Percentiles rank a stretch among this genome's conserved stretches.
Evolutionary conservation across 1,284 basidiomycete species (phyloP).

Genomic region (Cutaneotrichosporon sp.): DNA sequence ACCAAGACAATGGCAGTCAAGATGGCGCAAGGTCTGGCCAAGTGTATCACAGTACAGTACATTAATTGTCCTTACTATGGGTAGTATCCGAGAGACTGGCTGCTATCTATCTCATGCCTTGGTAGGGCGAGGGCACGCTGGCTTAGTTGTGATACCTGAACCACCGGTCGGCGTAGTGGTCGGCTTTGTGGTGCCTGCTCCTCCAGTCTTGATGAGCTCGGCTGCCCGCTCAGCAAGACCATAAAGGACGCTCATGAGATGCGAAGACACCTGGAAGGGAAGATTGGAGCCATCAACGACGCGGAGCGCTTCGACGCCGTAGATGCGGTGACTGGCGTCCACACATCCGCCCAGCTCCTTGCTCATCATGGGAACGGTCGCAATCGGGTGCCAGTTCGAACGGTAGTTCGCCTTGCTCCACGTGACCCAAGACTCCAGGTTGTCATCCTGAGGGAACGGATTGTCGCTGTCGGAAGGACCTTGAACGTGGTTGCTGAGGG

Average conservation of each 20-base stretch:
- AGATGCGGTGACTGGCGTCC: conserved; percentile 48
- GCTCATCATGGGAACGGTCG: conserved; percentile 60
- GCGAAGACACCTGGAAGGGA: conserved; percentile 49
- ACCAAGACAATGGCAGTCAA: too few species aligned
- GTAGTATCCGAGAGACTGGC: too few species aligned
- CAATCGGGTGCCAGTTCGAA: conserved; percentile 52
- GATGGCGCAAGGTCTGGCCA: too few species aligned
- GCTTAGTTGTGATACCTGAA: too few species aligned
- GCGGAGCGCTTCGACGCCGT: conserved; percentile 50
- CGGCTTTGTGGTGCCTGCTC: too few species aligned
- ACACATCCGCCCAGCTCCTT: conserved; percentile 55
- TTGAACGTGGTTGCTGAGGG: conserved; percentile 20
- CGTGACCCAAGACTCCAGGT: conserved; percentile 42
- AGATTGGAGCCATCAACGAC: conserved; percentile 52
- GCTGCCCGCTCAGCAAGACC: conserved; percentile 40
- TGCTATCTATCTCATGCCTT: too few species aligned
- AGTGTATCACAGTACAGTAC: too few species aligned
- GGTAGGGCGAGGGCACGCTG: too few species aligned
- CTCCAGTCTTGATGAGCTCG: conserved; percentile 30
- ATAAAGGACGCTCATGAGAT: conserved; percentile 41
- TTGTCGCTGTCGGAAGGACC: conserved; percentile 44
- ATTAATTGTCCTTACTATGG: too few species aligned
- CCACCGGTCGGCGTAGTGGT: too few species aligned
- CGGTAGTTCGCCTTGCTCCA: conserved; percentile 40
- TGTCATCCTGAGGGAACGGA: conserved; percentile 26